phyloP scores from a whole-genome alignment of 2,329 filamentous ascomycete genomes.

The Xylariaceae sp. region DNA sequence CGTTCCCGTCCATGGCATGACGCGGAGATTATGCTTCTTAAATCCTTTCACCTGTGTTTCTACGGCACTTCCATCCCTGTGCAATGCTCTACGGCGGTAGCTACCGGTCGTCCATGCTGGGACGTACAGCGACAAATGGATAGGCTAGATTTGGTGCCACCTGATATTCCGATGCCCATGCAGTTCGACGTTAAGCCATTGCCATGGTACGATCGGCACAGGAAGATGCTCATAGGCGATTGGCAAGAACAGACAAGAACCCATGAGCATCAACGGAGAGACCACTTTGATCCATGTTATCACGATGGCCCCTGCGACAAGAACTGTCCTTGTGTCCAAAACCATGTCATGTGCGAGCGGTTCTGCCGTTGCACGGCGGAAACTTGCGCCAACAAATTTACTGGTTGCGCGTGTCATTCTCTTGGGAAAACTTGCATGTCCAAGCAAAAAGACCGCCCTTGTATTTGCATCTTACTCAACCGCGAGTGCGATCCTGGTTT shows the following conservation, averaged over 20 bases:
- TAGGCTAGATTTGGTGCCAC: constrained; percentile 37
- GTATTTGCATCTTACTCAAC: constrained; percentile 67
- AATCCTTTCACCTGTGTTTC: constrained; percentile 43
- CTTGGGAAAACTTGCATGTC: constrained; percentile 56
- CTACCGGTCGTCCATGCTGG: constrained; percentile 50
- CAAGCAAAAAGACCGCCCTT: constrained; percentile 56
- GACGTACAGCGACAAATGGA: constrained; percentile 46
- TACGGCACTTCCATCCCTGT: constrained; percentile 41
- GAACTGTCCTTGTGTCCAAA: constrained; percentile 59
- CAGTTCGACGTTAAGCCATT: constrained; percentile 41
- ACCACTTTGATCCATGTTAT: constrained; percentile 60
- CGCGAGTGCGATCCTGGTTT: constrained; percentile 78
- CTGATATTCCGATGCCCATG: constrained; percentile 28
- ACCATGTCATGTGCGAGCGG: constrained; percentile 65
- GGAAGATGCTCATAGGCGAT: constrained; percentile 50
- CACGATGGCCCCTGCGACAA: constrained; percentile 64
- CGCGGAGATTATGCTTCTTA: constrained; percentile 46
- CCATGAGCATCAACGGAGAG: constrained; percentile 53
- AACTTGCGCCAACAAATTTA: constrained; percentile 59
- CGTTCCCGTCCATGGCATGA: constrained; percentile 44
- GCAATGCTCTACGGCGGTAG: constrained; percentile 48
- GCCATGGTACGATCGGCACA: constrained; percentile 54
- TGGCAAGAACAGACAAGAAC: constrained; percentile 54
- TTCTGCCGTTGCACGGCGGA: constrained; percentile 62
- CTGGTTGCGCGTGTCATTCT: constrained; percentile 60